Base-by-base conservation (phyloP, 352 stramenopile species). In the Phytophthora fragariae region DNA sequence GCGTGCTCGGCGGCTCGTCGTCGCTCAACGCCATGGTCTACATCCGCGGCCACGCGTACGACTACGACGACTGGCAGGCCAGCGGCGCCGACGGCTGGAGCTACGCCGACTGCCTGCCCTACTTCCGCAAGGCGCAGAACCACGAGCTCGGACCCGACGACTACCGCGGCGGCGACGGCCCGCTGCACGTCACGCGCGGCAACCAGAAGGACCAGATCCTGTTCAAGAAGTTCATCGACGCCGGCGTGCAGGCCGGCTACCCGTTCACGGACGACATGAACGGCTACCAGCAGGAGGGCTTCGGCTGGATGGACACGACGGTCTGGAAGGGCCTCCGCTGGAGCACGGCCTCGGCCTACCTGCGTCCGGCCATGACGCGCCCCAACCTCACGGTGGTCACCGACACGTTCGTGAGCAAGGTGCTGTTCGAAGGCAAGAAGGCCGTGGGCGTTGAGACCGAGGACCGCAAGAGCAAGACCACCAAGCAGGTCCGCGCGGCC, bases 11-110 rank as follows among this genome's bases (percentile, higher is more conserved):
- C 31, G 92, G 92, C 27, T 97, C 89, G 3, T 97, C 90, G 41
- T 97, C 89, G 41, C 81, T 97, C 44, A 97, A 97, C 57, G 92
- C 90, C 33, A 97, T 97, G 92, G 91, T 97, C 19, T 97, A 97
- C 84, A 94, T 95, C 58, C 89, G 92, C 19, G 92, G 92, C 8
- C 89, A 97, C 65, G 89, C 90, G 8, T 81, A 90, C 59, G 92
- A 97, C 79, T 97, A 97, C 67, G 83, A 97, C 60, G 88, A 95
- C 69, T 97, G 92, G 92, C 68, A 93, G 31, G 59, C 65, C 6
- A 90, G 82, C 39, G 89, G 91, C 24, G 90, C 89, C 39, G 71
- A 74, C 2, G 89, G 89, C 10, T 97, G 92, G 92, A 94, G 89
- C 77, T 97, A 97, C 65, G 86, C 84, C 33, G 90, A 97, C 70